Conservation (phyloP, 768 basidiomycete species). For the Naganishia vaughanmartiniae region DNA sequence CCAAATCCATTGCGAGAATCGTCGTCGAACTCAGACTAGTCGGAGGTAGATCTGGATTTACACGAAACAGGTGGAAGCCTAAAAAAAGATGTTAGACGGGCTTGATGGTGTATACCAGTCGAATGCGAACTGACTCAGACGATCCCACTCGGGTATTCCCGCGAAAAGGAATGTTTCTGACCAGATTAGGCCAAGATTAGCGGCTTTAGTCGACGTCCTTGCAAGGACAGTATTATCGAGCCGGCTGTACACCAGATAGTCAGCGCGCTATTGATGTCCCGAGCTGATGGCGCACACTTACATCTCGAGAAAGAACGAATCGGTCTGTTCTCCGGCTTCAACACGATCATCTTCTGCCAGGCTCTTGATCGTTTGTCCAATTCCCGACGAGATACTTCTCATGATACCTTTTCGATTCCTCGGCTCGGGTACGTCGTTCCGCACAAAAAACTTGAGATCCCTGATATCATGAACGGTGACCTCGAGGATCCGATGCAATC, state of each 20-base stretch:
- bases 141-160: constrained; percentile 16
- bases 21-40: background rate
- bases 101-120: background rate
- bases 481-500: constrained; percentile 20
- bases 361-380: constrained; percentile 26
- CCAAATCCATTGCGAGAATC: constrained; percentile 6
- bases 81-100: background rate
- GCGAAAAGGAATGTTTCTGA: constrained; percentile 21
- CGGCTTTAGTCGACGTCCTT: background rate
- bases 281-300: background rate
- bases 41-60: background rate
- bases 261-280: background rate
- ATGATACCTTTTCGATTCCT: constrained; percentile 12
- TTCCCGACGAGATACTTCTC: constrained; percentile 26
- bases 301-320: constrained; percentile 25
- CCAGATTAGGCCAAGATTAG: constrained; percentile 3
- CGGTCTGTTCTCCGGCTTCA: constrained; percentile 5
- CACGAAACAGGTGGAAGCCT: constrained; percentile 20
- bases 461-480: constrained; percentile 27
- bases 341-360: constrained; percentile 24
- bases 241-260: background rate
- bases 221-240: constrained; percentile 21
- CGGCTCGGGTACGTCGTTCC: background rate
- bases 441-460: constrained; percentile 16
- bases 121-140: constrained; percentile 10